Conservation (phyloP, 371 early-diverging fungal species). For the Parasitella parasitica region DNA sequence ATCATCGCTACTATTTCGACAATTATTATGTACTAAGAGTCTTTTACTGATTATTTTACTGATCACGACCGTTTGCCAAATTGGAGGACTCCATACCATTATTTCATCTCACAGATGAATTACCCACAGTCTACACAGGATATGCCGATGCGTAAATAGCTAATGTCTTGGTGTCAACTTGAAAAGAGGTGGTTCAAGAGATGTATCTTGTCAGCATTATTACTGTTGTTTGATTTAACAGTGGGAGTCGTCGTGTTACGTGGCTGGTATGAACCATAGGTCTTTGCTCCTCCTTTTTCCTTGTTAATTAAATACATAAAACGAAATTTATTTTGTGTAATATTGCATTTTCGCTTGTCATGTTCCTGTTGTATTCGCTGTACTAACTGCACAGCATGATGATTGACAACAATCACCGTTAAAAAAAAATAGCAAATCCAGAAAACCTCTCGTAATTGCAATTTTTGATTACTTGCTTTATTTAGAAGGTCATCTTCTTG, state of each 20-base stretch:
- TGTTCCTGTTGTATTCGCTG: not conserved
- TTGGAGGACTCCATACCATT: too few species aligned
- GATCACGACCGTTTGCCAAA: too few species aligned
- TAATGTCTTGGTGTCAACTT: constrained; percentile 55
- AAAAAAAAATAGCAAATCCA: not conserved
- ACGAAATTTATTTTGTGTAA: not conserved
- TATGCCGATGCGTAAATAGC: constrained; percentile 62
- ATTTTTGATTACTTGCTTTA: not conserved
- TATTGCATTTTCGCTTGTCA: not conserved
- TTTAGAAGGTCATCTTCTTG: not conserved
- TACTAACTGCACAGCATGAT: not conserved
- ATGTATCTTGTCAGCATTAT: constrained; percentile 53
- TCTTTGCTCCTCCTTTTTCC: not conserved
- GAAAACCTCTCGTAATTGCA: not conserved
- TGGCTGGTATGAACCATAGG: too few species aligned
- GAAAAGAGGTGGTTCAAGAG: constrained; percentile 39
- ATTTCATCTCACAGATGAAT: too few species aligned
- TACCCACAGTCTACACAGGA: constrained; percentile 43
- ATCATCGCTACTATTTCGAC: too few species aligned
- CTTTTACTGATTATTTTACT: too few species aligned
- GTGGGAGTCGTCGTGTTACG: constrained; percentile 5
- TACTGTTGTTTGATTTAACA: too few species aligned
- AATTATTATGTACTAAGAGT: too few species aligned
- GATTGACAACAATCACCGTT: not conserved
- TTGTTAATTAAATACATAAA: not conserved